Conservation (phyloP, 176 grass and related monocot genomes). For the Bothriochloa decipiens region DNA sequence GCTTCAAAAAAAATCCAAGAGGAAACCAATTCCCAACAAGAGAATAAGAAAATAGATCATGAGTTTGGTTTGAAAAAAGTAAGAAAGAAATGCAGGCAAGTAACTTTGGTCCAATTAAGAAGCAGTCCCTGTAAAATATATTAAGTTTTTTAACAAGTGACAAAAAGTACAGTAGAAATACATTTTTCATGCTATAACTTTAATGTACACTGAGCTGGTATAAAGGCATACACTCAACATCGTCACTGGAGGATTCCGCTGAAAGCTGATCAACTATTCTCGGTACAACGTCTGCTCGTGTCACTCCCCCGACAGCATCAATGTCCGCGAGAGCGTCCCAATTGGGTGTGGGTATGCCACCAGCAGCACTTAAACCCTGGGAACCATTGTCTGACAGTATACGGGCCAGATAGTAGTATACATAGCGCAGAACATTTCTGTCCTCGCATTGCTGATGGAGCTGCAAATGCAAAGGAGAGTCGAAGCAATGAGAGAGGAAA, state of each 20-base stretch:
- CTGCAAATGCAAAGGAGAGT: constrained; percentile 59
- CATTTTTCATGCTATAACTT: constrained; percentile 30
- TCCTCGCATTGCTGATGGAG: constrained; percentile 99
- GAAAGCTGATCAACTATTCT: constrained; percentile 93
- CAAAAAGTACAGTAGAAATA: background rate
- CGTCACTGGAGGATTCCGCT: constrained; percentile 73
- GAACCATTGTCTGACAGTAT: constrained; percentile 96
- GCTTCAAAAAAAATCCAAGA: constrained; percentile 14
- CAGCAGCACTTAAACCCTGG: constrained; percentile 88
- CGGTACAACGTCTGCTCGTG: constrained; percentile 91
- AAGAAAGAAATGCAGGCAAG: constrained; percentile 13
- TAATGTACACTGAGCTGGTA: constrained; percentile 33
- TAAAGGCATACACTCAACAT: constrained; percentile 70
- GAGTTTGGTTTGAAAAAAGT: constrained; percentile 21
- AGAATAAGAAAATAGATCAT: background rate
- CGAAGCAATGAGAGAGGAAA: background rate
- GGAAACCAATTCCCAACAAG: background rate
- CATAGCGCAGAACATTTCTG: constrained; percentile 88
- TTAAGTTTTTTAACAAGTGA: background rate
- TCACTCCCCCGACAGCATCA: constrained; percentile 93
- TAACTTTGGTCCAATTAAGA: background rate
- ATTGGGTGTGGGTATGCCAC: constrained; percentile 96
- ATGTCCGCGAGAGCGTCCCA: constrained; percentile 99
- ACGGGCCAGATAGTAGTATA: constrained; percentile 97
- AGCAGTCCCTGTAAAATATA: background rate